phyloP scores from a whole-genome alignment of 2,329 filamentous ascomycete genomes.

The Mycosphaerella arachidis region DNA sequence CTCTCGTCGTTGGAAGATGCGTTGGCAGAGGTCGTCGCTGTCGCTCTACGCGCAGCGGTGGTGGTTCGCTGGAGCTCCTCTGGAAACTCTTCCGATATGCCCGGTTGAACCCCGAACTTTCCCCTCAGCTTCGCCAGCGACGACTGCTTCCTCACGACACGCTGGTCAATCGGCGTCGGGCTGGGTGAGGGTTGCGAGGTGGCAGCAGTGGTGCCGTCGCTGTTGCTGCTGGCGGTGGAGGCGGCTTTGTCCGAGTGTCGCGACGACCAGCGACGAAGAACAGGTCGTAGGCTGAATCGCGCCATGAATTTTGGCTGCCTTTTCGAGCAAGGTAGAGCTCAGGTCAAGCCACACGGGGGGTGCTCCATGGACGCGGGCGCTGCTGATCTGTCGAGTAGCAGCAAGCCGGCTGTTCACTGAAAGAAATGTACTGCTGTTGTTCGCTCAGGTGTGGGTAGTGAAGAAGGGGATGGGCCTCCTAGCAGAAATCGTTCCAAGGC shows the following conservation, averaged over 20 bases:
- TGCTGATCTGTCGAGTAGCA: not conserved
- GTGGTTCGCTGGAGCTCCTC: conserved; percentile 6
- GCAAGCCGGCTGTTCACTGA: not conserved
- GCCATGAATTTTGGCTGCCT: conserved; percentile 11
- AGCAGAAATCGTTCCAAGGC: too few relatives aligned
- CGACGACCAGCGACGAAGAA: conserved; percentile 22
- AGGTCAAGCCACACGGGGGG: not conserved
- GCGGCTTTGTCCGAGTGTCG: conserved; percentile 18
- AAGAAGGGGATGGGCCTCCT: not conserved
- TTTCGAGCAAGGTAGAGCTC: not conserved
- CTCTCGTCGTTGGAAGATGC: not conserved
- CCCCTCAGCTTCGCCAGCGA: conserved; percentile 23
- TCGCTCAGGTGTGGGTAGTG: not conserved
- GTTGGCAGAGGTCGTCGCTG: not conserved
- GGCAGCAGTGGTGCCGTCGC: conserved; percentile 13
- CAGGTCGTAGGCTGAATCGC: conserved; percentile 21
- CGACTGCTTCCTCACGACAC: conserved; percentile 8
- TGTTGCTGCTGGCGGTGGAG: conserved; percentile 18
- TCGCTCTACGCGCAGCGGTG: not conserved
- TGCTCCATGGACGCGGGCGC: not conserved
- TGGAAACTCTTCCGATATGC: conserved; percentile 15
- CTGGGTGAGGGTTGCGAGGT: conserved; percentile 13
- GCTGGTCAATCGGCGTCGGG: not conserved
- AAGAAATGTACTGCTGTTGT: not conserved
- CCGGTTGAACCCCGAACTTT: conserved; percentile 14